Evolutionary conservation across 2,329 filamentous ascomycete species (phyloP).

Genomic region (Aspergillus jensenii): DNA sequence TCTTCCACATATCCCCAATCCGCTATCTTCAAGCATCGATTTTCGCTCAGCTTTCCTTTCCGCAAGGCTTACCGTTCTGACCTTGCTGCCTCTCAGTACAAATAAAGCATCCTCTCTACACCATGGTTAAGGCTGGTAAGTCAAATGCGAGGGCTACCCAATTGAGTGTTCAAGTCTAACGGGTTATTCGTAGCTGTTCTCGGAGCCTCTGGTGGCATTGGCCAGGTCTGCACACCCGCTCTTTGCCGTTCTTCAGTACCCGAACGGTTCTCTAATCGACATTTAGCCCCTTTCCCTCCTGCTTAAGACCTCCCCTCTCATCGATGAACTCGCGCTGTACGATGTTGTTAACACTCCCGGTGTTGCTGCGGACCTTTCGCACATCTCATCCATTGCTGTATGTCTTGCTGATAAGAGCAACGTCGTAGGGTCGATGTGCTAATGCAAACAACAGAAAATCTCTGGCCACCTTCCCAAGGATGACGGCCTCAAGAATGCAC

Average conservation of each 20-base stretch:
- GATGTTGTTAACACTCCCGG: slow-evolving; percentile 99
- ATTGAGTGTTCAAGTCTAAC: not conserved
- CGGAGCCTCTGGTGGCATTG: slow-evolving; percentile 97
- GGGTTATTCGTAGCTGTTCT: slow-evolving; percentile 63
- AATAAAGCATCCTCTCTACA: slow-evolving; percentile 23
- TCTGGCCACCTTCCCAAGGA: slow-evolving; percentile 84
- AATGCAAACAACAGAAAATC: slow-evolving; percentile 61
- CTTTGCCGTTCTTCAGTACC: not conserved
- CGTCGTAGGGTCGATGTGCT: slow-evolving; percentile 6
- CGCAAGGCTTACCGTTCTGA: not conserved
- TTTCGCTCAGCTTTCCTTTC: slow-evolving; percentile 1
- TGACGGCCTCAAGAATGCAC: slow-evolving; percentile 79
- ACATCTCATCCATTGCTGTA: slow-evolving; percentile 89
- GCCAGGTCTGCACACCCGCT: slow-evolving; percentile 67
- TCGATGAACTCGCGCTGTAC: slow-evolving; percentile 93
- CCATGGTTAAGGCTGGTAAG: slow-evolving; percentile 51
- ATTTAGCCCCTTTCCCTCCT: slow-evolving; percentile 88
- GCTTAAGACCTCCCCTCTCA: slow-evolving; percentile 82
- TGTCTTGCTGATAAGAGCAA: slow-evolving; percentile 39
- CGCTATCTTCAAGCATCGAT: too few species aligned
- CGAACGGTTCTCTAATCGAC: slow-evolving; percentile 1
- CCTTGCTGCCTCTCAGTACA: not conserved
- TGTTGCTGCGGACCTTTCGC: slow-evolving; percentile 92
- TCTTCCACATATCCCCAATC: slow-evolving; percentile 1
- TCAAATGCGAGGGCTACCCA: not conserved